A percentile compares a stretch with the other conserved stretches of the same genome.
These are phyloP conservation scores for Pseudohyphozyma bogoriensis DNA, from an alignment of 768 basidiomycete genomes.

Conservation along the genomic window DNA sequence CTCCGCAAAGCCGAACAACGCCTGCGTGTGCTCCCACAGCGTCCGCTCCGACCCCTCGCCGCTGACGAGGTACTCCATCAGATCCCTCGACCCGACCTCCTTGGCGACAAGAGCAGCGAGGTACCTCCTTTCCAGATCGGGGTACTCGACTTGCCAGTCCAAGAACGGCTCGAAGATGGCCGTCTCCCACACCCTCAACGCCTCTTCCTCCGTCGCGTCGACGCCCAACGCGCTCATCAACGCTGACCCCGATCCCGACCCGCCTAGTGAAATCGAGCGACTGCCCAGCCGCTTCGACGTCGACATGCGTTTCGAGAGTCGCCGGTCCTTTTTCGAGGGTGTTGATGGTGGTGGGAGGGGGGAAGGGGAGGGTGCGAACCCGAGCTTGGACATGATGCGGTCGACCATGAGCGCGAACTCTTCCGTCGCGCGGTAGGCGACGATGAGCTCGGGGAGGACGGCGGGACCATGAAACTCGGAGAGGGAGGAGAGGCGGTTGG, in stretches of 20 bases:
- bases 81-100: slow-evolving; percentile 1
- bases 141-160: slow-evolving; percentile 79
- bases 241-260: slow-evolving; percentile 9
- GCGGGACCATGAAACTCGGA: slow-evolving; percentile 55
- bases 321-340: slow-evolving; percentile 18
- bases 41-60: slow-evolving; percentile 42
- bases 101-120: slow-evolving; percentile 39
- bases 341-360: slow-evolving; percentile 12
- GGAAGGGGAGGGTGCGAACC: background rate
- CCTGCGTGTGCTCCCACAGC: slow-evolving; percentile 62
- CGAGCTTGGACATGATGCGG: slow-evolving; percentile 60
- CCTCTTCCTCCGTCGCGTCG: background rate
- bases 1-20: slow-evolving; percentile 67
- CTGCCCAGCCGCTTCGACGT: slow-evolving; percentile 32
- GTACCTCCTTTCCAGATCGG: slow-evolving; percentile 59
- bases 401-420: slow-evolving; percentile 67
- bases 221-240: background rate
- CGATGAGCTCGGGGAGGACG: slow-evolving; percentile 61
- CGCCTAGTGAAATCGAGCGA: slow-evolving; percentile 27
- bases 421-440: slow-evolving; percentile 62
- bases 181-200: slow-evolving; percentile 60
- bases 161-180: slow-evolving; percentile 89
- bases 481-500: slow-evolving; percentile 64
- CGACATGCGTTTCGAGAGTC: slow-evolving; percentile 36
- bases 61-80: slow-evolving; percentile 12